Evolutionary conservation across 495 filamentous ascomycete genomes (phyloP), one percentile per base, ranked within the genome.

Genomic region (Cercophora samala): DNA sequence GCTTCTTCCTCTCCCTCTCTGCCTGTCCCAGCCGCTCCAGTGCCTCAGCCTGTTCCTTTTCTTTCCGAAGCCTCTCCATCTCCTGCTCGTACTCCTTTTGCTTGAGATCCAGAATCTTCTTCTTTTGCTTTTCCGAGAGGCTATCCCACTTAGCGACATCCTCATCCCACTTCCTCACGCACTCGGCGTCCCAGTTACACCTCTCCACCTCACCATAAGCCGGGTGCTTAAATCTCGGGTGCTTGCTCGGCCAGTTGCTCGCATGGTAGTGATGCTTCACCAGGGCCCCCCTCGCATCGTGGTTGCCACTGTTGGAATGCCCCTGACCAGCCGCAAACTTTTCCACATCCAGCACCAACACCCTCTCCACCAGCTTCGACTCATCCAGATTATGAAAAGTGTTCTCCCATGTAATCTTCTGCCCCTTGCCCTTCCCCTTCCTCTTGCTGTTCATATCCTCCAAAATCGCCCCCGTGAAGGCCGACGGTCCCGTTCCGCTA

Each of bases 211-310:
- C 83, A 53, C 84, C 85, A 70, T 84, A 87, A 21, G 83, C 80
- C 0, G 86, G 86, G 69, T 89, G 86, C 9, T 72, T 82, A 69
- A 77, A 86, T 58, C 86, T 79, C 2, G 85, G 85, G 70, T 89
- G 86, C 55, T 74, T 74, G 66, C 71, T 80, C 3, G 83, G 85
- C 86, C 87, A 88, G 60, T 80, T 79, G 8, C 82, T 85, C 18
- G 87, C 85, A 69, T 88, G 87, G 66, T 85, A 89, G 70, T 87
- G 85, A 67, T 89, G 86, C 71, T 84, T 85, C 54, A 88, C 84
- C n/a, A 87, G 75, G 8, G 85, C 85, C 1, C 73, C 73, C 22
- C 81, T 76, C 5, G 84, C 78, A 60, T 87, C 76, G 70, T 89
- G 86, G 70, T 85, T 87, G 15, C 85, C 85, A 0, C 82, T 84